Conservation (phyloP, 2,329 filamentous ascomycete genomes). For the Cladosporium sp. region DNA sequence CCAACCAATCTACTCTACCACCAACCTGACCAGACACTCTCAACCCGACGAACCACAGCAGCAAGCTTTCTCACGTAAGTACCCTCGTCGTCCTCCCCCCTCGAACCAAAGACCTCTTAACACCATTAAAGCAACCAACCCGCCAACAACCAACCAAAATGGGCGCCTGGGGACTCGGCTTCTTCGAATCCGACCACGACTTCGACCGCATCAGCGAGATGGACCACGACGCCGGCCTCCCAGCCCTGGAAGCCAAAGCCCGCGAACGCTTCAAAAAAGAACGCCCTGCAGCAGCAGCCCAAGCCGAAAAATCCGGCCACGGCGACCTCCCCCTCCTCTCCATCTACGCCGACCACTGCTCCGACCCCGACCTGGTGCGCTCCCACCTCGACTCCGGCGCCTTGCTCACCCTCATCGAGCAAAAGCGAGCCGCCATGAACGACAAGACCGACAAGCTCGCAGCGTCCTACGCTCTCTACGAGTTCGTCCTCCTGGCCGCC, state of each 20-base stretch:
- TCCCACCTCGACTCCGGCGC: slow-evolving; percentile 12
- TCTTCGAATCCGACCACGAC: slow-evolving; percentile 20
- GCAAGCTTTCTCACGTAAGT: no score
- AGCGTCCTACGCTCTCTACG: slow-evolving; percentile 1
- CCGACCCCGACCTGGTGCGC: slow-evolving; percentile 9
- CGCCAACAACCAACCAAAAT: slow-evolving; percentile 3
- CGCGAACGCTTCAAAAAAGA: not conserved
- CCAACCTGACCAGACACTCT: no score
- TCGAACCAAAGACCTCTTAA: no score
- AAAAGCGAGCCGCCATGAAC: not conserved
- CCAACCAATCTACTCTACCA: no score
- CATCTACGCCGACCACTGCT: slow-evolving; percentile 4
- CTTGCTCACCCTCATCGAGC: not conserved
- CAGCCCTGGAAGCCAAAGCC: slow-evolving; percentile 5
- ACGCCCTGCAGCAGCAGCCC: not conserved
- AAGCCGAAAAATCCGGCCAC: not conserved
- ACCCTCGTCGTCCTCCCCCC: no score
- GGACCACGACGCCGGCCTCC: slow-evolving; percentile 5
- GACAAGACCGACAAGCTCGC: not conserved
- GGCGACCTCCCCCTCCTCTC: slow-evolving; percentile 6
- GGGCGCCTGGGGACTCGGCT: slow-evolving; percentile 15
- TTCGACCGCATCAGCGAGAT: slow-evolving; percentile 10
- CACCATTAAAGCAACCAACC: no score
- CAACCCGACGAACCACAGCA: no score
- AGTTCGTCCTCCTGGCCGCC: slow-evolving; percentile 15